Evolutionary conservation across 192 early-diverging fungal genomes (phyloP), one percentile per base, ranked within the genome.

Genomic region (Podila minutissima): DNA sequence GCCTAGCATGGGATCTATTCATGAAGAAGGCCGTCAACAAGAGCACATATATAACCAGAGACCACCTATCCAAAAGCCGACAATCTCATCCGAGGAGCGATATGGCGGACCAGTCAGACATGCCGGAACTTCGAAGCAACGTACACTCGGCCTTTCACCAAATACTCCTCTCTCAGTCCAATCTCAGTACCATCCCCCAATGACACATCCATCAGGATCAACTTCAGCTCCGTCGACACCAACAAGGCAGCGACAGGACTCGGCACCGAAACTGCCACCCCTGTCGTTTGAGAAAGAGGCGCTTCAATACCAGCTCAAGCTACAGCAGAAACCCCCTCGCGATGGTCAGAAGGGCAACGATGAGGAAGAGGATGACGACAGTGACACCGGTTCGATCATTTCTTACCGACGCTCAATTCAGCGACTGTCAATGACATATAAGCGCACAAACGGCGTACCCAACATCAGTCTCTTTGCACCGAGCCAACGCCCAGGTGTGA

Each of bases 341-440:
- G 77, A 51, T 24, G 22, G n/a, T 24, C 53, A 55, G n/a, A 55
- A 22, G n/a, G 53, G 53, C 19, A n/a, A 55, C 26, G 77, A 69
- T 2, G 69, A 69, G 17, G 70, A 58, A 0, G 59, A 71, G 15
- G 70, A 72, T 35, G 77, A 81, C 11, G 77, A 81, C 29, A 81
- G 77, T 13, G 77, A 81, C 24, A 51, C 77, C 10, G 77, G 77
- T 53, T 72, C 77, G 0, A 60, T 81, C 12, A 10, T 65, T 19
- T 81, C 77, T 0, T 81, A 73, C 19, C 61, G 66, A 19, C 41
- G 77, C n/a, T 81, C 77, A 12, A 81, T 81, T 29, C 77, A 81
- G 3, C 50, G 71, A 33, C 48, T 81, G 2, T 81, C 77, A 29
- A 69, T 81, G 62, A 65, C 77, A 0, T 81, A 81, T 32, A 81